These are phyloP conservation scores for Vaccinium darrowii DNA, from an alignment of 148 eudicot genomes.

Conservation along the genomic window DNA sequence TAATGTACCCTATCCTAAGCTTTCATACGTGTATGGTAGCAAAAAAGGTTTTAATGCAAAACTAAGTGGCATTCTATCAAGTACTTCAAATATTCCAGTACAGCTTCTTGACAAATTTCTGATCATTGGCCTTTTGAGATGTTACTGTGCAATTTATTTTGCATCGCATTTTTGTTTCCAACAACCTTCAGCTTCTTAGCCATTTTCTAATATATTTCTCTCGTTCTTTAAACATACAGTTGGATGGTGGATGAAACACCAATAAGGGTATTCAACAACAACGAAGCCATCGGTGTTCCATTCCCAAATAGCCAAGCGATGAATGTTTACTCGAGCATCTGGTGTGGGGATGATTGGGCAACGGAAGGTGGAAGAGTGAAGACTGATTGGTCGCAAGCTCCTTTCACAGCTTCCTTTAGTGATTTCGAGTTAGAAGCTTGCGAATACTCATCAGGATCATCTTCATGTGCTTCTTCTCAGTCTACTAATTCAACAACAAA, in stretches of 20 bases:
- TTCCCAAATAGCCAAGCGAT: conserved; percentile 16
- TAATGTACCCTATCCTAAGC: neutral
- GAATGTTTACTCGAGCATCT: conserved; percentile 16
- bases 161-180: no score
- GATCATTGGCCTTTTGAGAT: neutral
- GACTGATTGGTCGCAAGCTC: conserved; percentile 19
- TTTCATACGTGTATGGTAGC: no score
- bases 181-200: neutral
- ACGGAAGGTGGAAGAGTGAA: conserved; percentile 20
- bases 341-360: conserved; percentile 21
- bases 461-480: neutral
- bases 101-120: neutral
- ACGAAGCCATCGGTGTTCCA: conserved; percentile 13
- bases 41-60: neutral
- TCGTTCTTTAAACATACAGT: neutral
- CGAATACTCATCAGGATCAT: neutral
- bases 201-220: neutral
- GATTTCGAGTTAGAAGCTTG: conserved; percentile 13
- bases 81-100: neutral
- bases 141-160: neutral
- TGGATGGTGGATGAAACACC: conserved; percentile 15
- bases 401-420: conserved; percentile 13
- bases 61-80: neutral
- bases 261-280: conserved; percentile 17
- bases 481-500: neutral